These are phyloP conservation scores for Diphasiastrum complanatum DNA, from an alignment of 83 land plant genomes.

Conservation along the genomic window DNA sequence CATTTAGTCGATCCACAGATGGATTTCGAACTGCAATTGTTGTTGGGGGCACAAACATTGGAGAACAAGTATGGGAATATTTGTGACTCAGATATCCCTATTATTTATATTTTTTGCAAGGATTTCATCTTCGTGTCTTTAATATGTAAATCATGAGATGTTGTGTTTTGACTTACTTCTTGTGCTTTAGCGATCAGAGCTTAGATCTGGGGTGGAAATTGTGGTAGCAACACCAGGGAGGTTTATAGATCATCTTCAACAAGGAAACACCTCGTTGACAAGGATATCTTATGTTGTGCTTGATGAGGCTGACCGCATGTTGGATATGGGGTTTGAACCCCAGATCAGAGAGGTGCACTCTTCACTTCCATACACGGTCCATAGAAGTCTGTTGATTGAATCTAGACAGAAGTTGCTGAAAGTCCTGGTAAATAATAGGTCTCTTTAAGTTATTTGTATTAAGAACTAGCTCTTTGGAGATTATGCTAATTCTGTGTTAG, in stretches of 20 bases:
- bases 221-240: slow-evolving; percentile 70
- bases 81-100: too few species aligned
- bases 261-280: slow-evolving; percentile 50
- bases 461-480: too few species aligned
- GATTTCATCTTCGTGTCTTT: not conserved
- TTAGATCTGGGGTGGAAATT: slow-evolving; percentile 49
- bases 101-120: not conserved
- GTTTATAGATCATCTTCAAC: slow-evolving; percentile 62
- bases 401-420: not conserved
- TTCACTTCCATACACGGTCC: not conserved
- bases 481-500: too few species aligned
- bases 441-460: too few species aligned
- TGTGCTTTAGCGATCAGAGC: slow-evolving; percentile 39
- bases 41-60: slow-evolving; percentile 71
- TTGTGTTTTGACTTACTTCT: not conserved
- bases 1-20: slow-evolving; percentile 58
- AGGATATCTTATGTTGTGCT: slow-evolving; percentile 57
- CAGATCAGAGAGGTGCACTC: slow-evolving; percentile 53
- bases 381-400: not conserved
- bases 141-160: not conserved
- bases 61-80: slow-evolving; percentile 65
- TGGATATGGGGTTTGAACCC: slow-evolving; percentile 71
- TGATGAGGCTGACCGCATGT: slow-evolving; percentile 68
- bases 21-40: slow-evolving; percentile 62
- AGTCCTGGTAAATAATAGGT: too few species aligned